Evolutionary conservation across 345 rosid genomes (phyloP).

Genomic region (Citrus hindsii): DNA sequence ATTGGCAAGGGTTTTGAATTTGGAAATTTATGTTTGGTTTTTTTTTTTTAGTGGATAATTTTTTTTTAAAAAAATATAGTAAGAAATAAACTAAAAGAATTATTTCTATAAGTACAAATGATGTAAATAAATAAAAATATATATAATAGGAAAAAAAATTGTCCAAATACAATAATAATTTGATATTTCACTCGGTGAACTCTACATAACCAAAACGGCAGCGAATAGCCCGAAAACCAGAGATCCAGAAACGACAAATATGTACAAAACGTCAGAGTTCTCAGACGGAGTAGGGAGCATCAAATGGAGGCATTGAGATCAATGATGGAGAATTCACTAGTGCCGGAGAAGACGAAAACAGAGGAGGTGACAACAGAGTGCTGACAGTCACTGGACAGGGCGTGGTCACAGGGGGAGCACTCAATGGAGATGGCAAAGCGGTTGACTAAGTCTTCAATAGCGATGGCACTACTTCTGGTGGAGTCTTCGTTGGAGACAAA

Average conservation of each 20-base stretch:
- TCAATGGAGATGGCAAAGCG: background rate
- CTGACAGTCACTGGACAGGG: background rate
- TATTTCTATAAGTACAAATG: too few relatives aligned
- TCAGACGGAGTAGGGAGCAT: conserved; percentile 3
- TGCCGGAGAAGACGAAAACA: conserved; percentile 1
- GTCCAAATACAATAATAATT: background rate
- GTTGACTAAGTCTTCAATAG: too few relatives aligned
- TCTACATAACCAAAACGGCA: conserved; percentile 18
- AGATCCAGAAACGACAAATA: background rate
- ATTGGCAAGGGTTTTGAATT: too few relatives aligned
- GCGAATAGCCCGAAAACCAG: background rate
- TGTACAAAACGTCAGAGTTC: conserved; percentile 5
- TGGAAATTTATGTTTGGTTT: too few relatives aligned
- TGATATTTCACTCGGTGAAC: background rate
- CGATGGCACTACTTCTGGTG: background rate
- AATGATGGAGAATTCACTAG: background rate
- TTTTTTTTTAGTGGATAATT: too few relatives aligned
- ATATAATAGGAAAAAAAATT: background rate
- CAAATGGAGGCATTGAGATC: conserved; percentile 7
- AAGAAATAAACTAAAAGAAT: too few relatives aligned
- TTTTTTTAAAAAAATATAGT: too few relatives aligned
- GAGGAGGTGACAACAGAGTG: conserved; percentile 14
- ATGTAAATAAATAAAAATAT: too few relatives aligned
- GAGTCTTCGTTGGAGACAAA: background rate
- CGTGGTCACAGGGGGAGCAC: background rate